Evolutionary conservation across 768 basidiomycete species (phyloP).

Genomic region (Cystobasidiopsis lactophilus): DNA sequence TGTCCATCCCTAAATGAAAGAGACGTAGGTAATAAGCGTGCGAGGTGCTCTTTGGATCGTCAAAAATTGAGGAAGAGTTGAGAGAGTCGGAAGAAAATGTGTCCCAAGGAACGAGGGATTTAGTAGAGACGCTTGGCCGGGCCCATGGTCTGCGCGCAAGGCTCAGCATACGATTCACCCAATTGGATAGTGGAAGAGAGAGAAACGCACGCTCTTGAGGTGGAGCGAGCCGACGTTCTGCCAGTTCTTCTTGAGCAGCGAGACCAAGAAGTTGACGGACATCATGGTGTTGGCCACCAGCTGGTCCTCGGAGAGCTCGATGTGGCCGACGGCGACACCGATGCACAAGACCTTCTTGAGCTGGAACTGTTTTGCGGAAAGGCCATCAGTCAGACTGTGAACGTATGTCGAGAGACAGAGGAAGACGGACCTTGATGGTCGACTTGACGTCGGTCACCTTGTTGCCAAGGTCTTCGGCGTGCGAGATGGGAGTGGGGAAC

Average conservation of each 20-base stretch:
- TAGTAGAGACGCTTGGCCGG: no score
- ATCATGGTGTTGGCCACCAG: slow-evolving; percentile 95
- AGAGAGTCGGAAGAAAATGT: no score
- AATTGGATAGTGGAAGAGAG: background rate
- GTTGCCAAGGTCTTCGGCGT: slow-evolving; percentile 65
- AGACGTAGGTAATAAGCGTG: no score
- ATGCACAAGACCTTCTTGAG: slow-evolving; percentile 48
- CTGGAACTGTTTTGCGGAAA: slow-evolving; percentile 16
- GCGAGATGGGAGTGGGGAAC: slow-evolving; percentile 92
- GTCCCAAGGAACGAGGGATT: no score
- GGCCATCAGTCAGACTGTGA: no score
- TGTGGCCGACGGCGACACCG: slow-evolving; percentile 94
- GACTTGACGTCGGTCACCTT: slow-evolving; percentile 90
- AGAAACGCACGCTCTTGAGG: slow-evolving; percentile 40
- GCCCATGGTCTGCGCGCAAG: slow-evolving; percentile 1
- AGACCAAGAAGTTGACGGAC: slow-evolving; percentile 99
- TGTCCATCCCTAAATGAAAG: no score
- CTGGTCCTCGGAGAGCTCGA: slow-evolving; percentile 94
- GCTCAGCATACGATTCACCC: background rate
- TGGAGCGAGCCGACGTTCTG: slow-evolving; percentile 97
- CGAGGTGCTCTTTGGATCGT: no score
- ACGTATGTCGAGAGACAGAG: background rate
- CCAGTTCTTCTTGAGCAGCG: slow-evolving; percentile 95
- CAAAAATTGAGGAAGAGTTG: no score
- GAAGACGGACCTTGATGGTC: slow-evolving; percentile 49